phyloP scores from a whole-genome alignment of 331 rosid species.

The Acacia pycnantha region DNA sequence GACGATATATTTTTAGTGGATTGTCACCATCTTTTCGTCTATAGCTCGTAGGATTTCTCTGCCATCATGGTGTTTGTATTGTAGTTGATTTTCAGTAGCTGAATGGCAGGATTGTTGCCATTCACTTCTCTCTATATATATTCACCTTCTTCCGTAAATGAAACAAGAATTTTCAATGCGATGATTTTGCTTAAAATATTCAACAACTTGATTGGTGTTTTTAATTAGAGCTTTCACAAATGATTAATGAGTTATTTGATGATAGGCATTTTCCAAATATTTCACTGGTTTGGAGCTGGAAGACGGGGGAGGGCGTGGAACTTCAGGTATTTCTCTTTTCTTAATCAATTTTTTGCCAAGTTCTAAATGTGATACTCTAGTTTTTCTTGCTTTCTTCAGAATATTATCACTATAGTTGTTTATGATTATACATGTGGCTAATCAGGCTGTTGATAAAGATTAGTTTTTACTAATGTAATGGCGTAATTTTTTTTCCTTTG shows the following conservation, averaged over 20 bases:
- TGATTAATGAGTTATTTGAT: constrained; percentile 26
- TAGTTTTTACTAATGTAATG: neutral
- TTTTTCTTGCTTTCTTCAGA: constrained; percentile 5
- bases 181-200: neutral
- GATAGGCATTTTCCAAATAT: constrained; percentile 86
- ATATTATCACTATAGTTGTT: neutral
- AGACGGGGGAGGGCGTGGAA: constrained; percentile 99
- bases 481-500: neutral
- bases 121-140: neutral
- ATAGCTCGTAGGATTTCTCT: neutral
- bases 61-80: neutral
- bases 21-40: neutral
- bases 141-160: neutral
- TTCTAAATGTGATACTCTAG: neutral
- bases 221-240: constrained; percentile 9
- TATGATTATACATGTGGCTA: neutral
- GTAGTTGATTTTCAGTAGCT: neutral
- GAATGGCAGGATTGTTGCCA: neutral
- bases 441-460: constrained; percentile 1
- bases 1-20: neutral
- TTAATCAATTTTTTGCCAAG: neutral
- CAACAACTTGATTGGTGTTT: neutral
- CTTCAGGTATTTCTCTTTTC: constrained; percentile 66
- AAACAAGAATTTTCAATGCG: neutral
- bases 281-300: constrained; percentile 97